Conservation (phyloP, 495 filamentous ascomycete genomes). For the Talaromyces borbonicus region DNA sequence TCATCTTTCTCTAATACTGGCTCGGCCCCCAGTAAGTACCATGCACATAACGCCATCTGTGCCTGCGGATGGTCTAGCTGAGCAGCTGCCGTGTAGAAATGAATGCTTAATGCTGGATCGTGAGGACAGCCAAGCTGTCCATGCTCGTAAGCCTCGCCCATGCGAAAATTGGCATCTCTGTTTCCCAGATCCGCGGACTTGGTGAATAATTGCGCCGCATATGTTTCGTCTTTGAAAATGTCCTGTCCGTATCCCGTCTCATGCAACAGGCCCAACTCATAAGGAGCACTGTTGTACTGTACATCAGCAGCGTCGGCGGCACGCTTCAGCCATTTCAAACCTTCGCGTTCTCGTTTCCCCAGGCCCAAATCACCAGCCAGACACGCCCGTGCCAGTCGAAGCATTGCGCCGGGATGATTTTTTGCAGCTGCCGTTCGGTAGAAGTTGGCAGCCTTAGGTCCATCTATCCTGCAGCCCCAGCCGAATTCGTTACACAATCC, state of each 20-base stretch:
- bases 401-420: conserved; percentile 90
- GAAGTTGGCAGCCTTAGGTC: conserved; percentile 85
- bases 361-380: conserved; percentile 78
- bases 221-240: conserved; percentile 78
- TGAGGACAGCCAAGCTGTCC: conserved; percentile 77
- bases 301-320: conserved; percentile 78
- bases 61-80: conserved; percentile 72
- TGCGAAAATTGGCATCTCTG: conserved; percentile 66
- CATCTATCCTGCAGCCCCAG: conserved; percentile 86
- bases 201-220: conserved; percentile 90
- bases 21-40: conserved; percentile 95
- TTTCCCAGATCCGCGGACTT: conserved; percentile 90
- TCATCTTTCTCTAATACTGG: conserved; percentile 92
- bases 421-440: conserved; percentile 84
- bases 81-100: conserved; percentile 92
- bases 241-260: conserved; percentile 86
- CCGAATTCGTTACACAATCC: conserved; percentile 96
- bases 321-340: conserved; percentile 92
- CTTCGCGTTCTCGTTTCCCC: conserved; percentile 78
- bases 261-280: conserved; percentile 80
- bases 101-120: conserved; percentile 88
- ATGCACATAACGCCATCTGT: conserved; percentile 99
- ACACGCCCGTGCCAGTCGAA: conserved; percentile 83
- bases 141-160: conserved; percentile 97
- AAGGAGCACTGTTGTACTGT: conserved; percentile 89